Evolutionary conservation across 208 protist genomes (phyloP), one percentile per base, ranked within the genome.

Genomic region (Acanthamoeba royreba): DNA sequence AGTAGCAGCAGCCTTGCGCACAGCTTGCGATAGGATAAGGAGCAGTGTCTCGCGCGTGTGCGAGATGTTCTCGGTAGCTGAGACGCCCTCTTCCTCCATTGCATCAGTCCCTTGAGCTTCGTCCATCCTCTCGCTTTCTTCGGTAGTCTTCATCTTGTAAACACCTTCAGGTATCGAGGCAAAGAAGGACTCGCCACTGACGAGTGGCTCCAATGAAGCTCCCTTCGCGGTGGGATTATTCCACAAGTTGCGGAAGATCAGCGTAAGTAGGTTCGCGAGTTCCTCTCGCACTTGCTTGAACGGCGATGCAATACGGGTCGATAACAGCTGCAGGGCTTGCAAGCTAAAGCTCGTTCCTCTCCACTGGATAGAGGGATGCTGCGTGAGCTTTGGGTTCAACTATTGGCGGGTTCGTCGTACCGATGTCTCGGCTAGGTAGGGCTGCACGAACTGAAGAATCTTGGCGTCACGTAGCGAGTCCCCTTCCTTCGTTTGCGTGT

Each of bases 381-480:
- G 5, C 33, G 4, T 47, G 69, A 38, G 28, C 42, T n/a, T 25
- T 13, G 42, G 7, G 28, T 28, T 17, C 52, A 28, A 25, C 19
- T 17, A 17, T 61, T 61, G 19, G 17, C 52, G 19, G 25, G 52
- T 22, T 61, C 52, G 28, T 33, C 81, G 40, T 61, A 89, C 81
- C 19, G 42, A 46, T 17, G 43, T 25, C 25, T 83, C 72, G 72
- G 72, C 72, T 8, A 89, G 81, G 28, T 61, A 63, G 11, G 47
- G 46, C 47, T 89, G 81, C 47, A 89, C 81, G n/a, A 89, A 89
- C 38, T 89, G 81, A 8, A 89, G 42, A 31, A 52, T 31, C 28
- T 89, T 89, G 28, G 81, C 28, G 38, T 89, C 46, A 63, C 28
- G 28, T 4, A 89, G 47, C 15, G 81, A 63, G 81, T 53, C 38